Conservation (phyloP, 2,329 filamentous ascomycete species). For the Cucurbitaria berberidis region DNA sequence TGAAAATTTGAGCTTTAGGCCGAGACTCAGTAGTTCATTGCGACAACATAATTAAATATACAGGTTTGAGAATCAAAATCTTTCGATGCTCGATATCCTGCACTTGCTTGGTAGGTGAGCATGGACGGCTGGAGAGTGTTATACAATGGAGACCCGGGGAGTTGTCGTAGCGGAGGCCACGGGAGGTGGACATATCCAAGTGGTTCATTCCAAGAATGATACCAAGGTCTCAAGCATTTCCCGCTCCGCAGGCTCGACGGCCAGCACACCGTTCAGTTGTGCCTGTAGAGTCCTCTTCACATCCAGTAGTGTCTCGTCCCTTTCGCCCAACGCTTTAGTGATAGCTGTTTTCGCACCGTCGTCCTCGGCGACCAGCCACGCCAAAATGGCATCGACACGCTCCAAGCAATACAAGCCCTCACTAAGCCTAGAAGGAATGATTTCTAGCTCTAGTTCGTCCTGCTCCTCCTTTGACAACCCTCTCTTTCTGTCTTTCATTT, state of each 20-base stretch:
- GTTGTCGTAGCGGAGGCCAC: not conserved
- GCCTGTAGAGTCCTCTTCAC: constrained; percentile 73
- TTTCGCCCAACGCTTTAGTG: constrained; percentile 67
- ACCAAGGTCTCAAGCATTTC: constrained; percentile 70
- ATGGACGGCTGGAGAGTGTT: not conserved
- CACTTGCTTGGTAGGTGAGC: not conserved
- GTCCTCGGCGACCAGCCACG: constrained; percentile 93
- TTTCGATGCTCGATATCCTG: not conserved
- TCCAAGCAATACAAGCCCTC: constrained; percentile 85
- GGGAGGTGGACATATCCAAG: not conserved
- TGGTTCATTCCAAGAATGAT: constrained; percentile 33
- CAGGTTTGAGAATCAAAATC: not conserved
- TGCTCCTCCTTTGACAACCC: constrained; percentile 63
- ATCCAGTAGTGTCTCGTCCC: constrained; percentile 68
- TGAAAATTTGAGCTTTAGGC: too few species aligned
- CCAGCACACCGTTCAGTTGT: constrained; percentile 65
- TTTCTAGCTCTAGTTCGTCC: constrained; percentile 70
- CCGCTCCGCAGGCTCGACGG: constrained; percentile 60
- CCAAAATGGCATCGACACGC: constrained; percentile 80
- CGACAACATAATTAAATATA: not conserved
- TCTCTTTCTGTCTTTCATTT: constrained; percentile 65
- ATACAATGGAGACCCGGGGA: not conserved
- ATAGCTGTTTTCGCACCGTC: constrained; percentile 73
- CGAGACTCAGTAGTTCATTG: not conserved
- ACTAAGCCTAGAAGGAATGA: constrained; percentile 77